phyloP scores from a whole-genome alignment of 1,139 yeast species.

The Debaryomycetaceae sp. region DNA sequence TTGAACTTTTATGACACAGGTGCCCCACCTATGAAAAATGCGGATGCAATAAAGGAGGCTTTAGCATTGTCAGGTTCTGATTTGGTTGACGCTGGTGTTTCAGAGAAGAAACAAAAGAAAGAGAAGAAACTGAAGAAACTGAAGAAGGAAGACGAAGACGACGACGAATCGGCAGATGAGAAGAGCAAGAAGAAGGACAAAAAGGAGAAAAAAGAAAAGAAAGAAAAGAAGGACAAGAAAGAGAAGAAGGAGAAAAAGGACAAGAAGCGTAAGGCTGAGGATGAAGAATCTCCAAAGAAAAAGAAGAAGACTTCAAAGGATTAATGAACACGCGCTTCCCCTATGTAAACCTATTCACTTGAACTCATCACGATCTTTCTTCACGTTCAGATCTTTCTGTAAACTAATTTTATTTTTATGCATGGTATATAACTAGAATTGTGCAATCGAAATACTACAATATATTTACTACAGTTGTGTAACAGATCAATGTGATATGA shows the following conservation, averaged over 20 bases:
- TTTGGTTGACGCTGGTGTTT: constrained; percentile 14
- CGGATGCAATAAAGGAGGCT: constrained; percentile 92
- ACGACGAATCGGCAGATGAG: constrained; percentile 50
- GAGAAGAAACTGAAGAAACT: constrained; percentile 42
- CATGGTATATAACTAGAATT: constrained; percentile 11
- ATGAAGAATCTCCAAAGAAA: constrained; percentile 42
- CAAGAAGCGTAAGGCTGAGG: constrained; percentile 52
- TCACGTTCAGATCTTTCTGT: constrained; percentile 7
- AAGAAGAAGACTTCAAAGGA: constrained; percentile 51
- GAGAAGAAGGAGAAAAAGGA: constrained; percentile 53
- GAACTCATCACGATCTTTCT: no score
- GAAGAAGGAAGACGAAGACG: constrained; percentile 55
- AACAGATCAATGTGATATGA: neutral
- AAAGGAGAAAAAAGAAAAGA: constrained; percentile 54
- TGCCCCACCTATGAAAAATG: constrained; percentile 92
- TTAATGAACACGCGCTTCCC: constrained; percentile 19
- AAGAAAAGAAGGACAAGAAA: constrained; percentile 54
- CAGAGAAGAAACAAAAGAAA: constrained; percentile 39
- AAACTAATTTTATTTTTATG: constrained; percentile 12
- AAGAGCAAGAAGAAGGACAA: constrained; percentile 56
- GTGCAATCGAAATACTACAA: constrained; percentile 1
- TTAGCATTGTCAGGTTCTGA: constrained; percentile 58
- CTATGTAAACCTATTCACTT: no score
- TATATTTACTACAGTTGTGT: neutral
- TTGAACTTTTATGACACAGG: constrained; percentile 95